These are phyloP conservation scores for Sugiyamaella boreocaroliniensis DNA, from an alignment of 805 yeast genomes.

Conservation along the genomic window DNA sequence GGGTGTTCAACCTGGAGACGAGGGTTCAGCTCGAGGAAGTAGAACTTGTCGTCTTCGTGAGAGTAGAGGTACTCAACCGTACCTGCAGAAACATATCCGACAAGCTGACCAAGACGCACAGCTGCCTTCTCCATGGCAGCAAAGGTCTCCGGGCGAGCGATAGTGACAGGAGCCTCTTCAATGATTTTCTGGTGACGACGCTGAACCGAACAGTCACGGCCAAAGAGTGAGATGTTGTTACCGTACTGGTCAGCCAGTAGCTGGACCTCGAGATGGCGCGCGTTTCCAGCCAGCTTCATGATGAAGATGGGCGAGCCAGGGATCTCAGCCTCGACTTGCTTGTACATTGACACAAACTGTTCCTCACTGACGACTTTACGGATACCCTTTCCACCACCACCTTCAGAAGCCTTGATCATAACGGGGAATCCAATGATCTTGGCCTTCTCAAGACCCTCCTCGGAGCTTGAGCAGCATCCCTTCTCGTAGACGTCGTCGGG, in stretches of 20 bases:
- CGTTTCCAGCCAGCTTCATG: conserved; percentile 95
- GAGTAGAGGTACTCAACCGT: conserved; percentile 97
- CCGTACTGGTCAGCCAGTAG: conserved; percentile 97
- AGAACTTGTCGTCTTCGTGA: conserved; percentile 88
- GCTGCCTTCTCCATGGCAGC: conserved; percentile 94
- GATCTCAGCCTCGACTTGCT: conserved; percentile 94
- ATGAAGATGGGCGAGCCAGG: conserved; percentile 99
- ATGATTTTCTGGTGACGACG: conserved; percentile 98
- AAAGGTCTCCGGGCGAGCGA: conserved; percentile 83
- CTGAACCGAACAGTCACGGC: conserved; percentile 99
- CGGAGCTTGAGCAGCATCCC: conserved; percentile 84
- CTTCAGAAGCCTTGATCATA: conserved; percentile 99
- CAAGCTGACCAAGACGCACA: conserved; percentile 90
- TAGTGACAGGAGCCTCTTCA: conserved; percentile 98
- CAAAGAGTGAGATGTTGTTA: conserved; percentile 92
- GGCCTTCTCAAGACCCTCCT: conserved; percentile 84
- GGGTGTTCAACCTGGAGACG: conserved; percentile 99
- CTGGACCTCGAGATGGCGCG: conserved; percentile 98
- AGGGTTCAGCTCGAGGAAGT: conserved; percentile 94
- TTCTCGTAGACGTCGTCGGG: conserved; percentile 72
- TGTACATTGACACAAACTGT: conserved; percentile 68
- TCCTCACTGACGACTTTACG: conserved; percentile 86
- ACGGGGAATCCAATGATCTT: conserved; percentile 91
- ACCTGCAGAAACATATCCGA: conserved; percentile 98
- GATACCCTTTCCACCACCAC: conserved; percentile 99